phyloP scores from a whole-genome alignment of 345 rosid genomes.

The Eucalyptus coolabah region DNA sequence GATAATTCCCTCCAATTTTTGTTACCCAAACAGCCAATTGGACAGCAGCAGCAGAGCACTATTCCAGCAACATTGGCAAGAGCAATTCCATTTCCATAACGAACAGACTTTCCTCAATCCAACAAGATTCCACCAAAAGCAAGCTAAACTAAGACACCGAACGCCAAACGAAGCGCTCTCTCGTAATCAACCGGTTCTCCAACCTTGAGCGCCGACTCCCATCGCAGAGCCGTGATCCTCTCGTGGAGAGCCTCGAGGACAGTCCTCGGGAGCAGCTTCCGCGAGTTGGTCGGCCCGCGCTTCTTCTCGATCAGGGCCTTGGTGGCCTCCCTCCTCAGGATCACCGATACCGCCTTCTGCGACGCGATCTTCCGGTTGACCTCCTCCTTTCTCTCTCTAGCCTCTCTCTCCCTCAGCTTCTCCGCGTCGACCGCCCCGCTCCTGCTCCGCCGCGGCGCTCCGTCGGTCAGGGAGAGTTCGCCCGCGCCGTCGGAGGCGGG shows the following conservation, averaged over 20 bases:
- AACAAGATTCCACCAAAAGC: background rate
- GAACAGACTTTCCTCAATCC: background rate
- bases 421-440: constrained; percentile 10
- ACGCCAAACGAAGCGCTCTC: background rate
- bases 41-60: background rate
- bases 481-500: background rate
- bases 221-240: constrained; percentile 67
- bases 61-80: background rate
- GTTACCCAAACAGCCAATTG: background rate
- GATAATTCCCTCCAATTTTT: background rate
- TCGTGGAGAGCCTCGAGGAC: constrained; percentile 89
- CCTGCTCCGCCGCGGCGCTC: constrained; percentile 6
- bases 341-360: constrained; percentile 65
- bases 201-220: constrained; percentile 92
- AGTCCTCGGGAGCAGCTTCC: constrained; percentile 64
- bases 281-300: constrained; percentile 50
- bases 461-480: background rate
- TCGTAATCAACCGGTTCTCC: background rate
- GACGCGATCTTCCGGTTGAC: constrained; percentile 63
- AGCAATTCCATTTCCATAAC: background rate
- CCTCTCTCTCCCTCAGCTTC: constrained; percentile 31
- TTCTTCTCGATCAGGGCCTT: constrained; percentile 76
- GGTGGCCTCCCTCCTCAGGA: constrained; percentile 74
- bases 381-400: constrained; percentile 36
- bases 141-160: background rate